Base-by-base conservation (phyloP, 768 basidiomycete genomes). In the Sarcodon aspratus region DNA sequence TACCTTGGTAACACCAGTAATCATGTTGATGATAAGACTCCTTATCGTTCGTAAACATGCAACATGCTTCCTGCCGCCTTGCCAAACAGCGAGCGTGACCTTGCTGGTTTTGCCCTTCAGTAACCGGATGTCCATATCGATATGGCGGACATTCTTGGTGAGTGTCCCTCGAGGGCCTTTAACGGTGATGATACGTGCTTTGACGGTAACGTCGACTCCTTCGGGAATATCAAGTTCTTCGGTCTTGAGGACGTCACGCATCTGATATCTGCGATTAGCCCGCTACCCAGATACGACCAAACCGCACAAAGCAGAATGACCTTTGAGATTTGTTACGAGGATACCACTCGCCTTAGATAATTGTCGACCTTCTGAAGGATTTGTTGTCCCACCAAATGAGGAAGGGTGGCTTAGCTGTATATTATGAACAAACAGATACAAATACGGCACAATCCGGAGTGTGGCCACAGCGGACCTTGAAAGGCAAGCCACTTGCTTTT, bases 21-120 rank as follows among this genome's bases (percentile, higher is more conserved):
- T 78, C 93, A 99, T 92, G 78, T 99, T 99, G 68, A 79, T 81
- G 61, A 99, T 95, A 60, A 95, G 66, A 57, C 85, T 93, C 68
- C 82, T 85, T 69, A 99, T 90, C 35, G 96, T 99, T 57, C 94
- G 82, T 56, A 99, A 73, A 75, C 94, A 97, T 50, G 96, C 96
- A 61, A 98, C 89, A 65, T 99, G 96, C 75, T 99, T 99, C 64
- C 96, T 83, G 55, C 82, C 86, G 53, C 90, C 96, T 70, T 97
- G 91, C 96, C 96, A 99, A 52, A 99, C 89, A 52, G 91, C 88
- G 61, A 98, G 79, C 53, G 79, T 80, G 64, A 98, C 85, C 64
- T 82, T 81, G 63, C 76, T 79, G 57, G 74, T 72, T 71, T 91
- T 84, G 63, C 78, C 75, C 71, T 85, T 88, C 58, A 88, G 67